Conservation (phyloP, 306 rosid species). For the Castanea mollissima region DNA sequence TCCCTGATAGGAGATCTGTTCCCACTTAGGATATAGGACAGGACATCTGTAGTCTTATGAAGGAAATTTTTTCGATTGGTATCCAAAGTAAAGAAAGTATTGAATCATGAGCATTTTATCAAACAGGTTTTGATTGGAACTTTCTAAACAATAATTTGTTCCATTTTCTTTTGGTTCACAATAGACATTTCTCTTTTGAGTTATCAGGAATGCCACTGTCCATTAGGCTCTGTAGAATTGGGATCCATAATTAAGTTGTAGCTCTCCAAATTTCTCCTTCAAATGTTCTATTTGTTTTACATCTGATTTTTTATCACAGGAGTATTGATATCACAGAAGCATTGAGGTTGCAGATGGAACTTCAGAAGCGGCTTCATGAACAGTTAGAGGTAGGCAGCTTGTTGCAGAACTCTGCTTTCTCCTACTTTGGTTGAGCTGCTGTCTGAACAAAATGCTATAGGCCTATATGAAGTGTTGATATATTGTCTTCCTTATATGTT, state of each 20-base stretch:
- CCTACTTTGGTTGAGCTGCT: neutral
- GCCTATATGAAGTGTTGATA: neutral
- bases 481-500: neutral
- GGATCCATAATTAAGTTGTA: neutral
- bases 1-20: neutral
- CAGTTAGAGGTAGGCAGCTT: constrained; percentile 83
- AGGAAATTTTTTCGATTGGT: neutral
- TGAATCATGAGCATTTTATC: too few relatives aligned
- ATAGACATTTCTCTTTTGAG: neutral
- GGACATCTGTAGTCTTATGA: too few relatives aligned
- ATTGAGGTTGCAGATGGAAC: constrained; percentile 89
- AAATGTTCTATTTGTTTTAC: neutral
- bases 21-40: neutral
- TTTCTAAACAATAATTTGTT: neutral
- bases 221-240: neutral
- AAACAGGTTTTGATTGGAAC: neutral
- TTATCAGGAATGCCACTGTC: neutral
- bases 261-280: neutral
- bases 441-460: neutral
- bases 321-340: constrained; percentile 87
- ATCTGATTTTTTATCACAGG: constrained; percentile 41
- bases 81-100: too few relatives aligned
- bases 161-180: neutral
- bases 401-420: constrained; percentile 3
- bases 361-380: constrained; percentile 97